Percentiles rank a stretch among this genome's conserved stretches.
Conservation (phyloP, 2,329 filamentous ascomycete species). For the Stenocarpella maydis region DNA sequence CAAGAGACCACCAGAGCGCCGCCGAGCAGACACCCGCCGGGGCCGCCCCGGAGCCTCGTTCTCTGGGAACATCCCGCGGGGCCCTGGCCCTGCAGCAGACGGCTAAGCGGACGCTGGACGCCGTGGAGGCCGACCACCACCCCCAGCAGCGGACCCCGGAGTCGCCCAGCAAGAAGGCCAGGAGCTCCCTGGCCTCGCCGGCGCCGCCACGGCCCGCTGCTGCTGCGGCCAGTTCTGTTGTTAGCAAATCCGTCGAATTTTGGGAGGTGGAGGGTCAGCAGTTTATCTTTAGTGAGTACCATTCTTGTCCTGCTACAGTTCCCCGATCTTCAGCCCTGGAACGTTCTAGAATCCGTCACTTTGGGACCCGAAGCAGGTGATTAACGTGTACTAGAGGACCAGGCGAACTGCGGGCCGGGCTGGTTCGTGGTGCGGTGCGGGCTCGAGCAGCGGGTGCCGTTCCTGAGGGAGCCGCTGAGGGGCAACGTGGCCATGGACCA, state of each 20-base stretch:
- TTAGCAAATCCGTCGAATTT: neutral
- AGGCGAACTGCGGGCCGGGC: neutral
- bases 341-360: too few relatives aligned
- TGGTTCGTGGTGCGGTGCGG: slow-evolving; percentile 4
- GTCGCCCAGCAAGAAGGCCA: slow-evolving; percentile 7
- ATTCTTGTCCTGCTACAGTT: too few relatives aligned
- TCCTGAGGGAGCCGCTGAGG: neutral
- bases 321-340: too few relatives aligned
- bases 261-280: neutral
- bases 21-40: neutral
- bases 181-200: neutral
- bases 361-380: too few relatives aligned
- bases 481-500: neutral
- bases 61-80: neutral
- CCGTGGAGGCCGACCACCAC: neutral
- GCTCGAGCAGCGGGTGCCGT: neutral
- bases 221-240: too few relatives aligned
- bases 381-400: too few relatives aligned
- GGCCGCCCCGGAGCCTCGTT: neutral
- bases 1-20: neutral
- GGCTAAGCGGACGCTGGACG: neutral
- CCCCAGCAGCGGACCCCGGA: neutral
- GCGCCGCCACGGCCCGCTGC: too few relatives aligned
- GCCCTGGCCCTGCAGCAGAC: neutral
- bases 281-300: slow-evolving; percentile 15